Evolutionary conservation across 129 eudicot genomes (phyloP).

Genomic region (Cynara cardunculus): DNA sequence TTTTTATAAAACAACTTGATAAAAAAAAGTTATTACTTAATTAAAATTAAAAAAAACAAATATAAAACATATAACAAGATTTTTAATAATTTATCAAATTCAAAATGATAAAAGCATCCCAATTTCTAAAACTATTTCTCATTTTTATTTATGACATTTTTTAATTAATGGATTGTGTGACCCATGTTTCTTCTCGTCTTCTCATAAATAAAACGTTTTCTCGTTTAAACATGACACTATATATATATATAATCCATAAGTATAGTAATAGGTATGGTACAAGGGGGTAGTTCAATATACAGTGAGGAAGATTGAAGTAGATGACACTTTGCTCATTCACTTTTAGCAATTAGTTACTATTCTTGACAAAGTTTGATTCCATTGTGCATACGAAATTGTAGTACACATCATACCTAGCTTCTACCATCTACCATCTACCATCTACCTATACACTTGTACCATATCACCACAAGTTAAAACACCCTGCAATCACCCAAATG

Average conservation of each 20-base stretch:
- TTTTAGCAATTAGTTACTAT: slow-evolving; percentile 14
- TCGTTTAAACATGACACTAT: too few species aligned
- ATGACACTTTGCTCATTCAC: slow-evolving; percentile 22
- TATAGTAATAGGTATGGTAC: slow-evolving; percentile 1
- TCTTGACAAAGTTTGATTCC: slow-evolving; percentile 26
- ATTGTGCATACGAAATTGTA: slow-evolving; percentile 2
- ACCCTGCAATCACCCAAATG: slow-evolving; percentile 22
- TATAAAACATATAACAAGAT: too few species aligned
- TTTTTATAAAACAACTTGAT: too few species aligned
- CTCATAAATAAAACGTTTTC: too few species aligned
- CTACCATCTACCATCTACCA: slow-evolving; percentile 18
- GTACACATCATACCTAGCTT: slow-evolving; percentile 18
- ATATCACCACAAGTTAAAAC: slow-evolving; percentile 16
- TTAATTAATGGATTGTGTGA: too few species aligned
- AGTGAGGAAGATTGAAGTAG: background rate
- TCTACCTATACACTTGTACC: slow-evolving; percentile 27
- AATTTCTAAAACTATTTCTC: too few species aligned
- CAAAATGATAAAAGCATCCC: too few species aligned
- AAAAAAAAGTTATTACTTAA: too few species aligned
- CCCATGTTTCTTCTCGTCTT: too few species aligned
- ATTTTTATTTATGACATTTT: too few species aligned
- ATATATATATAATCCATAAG: background rate
- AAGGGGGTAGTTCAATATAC: slow-evolving; percentile 22
- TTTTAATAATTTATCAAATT: too few species aligned
- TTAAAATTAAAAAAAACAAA: too few species aligned